These are phyloP conservation scores for Centella asiatica DNA, from an alignment of 129 eudicot species.

Conservation along the genomic window DNA sequence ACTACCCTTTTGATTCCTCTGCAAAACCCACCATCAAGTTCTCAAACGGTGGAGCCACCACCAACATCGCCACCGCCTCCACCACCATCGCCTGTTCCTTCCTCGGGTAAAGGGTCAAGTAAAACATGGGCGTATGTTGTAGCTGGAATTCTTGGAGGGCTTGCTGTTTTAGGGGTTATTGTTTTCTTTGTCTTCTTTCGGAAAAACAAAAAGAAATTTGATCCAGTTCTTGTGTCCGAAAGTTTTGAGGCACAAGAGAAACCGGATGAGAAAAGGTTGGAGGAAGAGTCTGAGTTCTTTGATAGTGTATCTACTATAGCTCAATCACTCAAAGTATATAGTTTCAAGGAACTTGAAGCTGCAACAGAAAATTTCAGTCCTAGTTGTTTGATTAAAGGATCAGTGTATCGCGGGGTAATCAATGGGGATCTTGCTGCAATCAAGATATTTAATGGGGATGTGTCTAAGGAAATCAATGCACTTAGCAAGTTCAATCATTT, in stretches of 20 bases:
- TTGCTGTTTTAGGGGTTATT: slow-evolving; percentile 26
- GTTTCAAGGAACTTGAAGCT: slow-evolving; percentile 41
- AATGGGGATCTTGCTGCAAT: slow-evolving; percentile 74
- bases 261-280: slow-evolving; percentile 30
- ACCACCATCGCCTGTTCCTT: slow-evolving; percentile 17
- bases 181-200: slow-evolving; percentile 36
- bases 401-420: slow-evolving; percentile 70
- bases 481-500: slow-evolving; percentile 72
- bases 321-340: slow-evolving; percentile 70
- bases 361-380: slow-evolving; percentile 79
- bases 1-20: slow-evolving; percentile 76
- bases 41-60: slow-evolving; percentile 43
- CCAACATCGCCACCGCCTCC: slow-evolving; percentile 27
- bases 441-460: slow-evolving; percentile 81
- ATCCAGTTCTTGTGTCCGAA: slow-evolving; percentile 31
- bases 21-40: slow-evolving; percentile 34
- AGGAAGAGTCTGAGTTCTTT: slow-evolving; percentile 35
- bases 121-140: slow-evolving; percentile 53
- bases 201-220: slow-evolving; percentile 21
- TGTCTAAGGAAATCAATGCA: slow-evolving; percentile 58
- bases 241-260: slow-evolving; percentile 59
- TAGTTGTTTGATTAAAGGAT: slow-evolving; percentile 55
- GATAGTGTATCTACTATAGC: slow-evolving; percentile 63
- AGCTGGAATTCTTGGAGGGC: slow-evolving; percentile 63
- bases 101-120: slow-evolving; percentile 23